A percentile compares a stretch with the other conserved stretches of the same genome.
Evolutionary conservation across 2,329 filamentous ascomycete genomes (phyloP).

Genomic region (Talaromyces rugulosus): DNA sequence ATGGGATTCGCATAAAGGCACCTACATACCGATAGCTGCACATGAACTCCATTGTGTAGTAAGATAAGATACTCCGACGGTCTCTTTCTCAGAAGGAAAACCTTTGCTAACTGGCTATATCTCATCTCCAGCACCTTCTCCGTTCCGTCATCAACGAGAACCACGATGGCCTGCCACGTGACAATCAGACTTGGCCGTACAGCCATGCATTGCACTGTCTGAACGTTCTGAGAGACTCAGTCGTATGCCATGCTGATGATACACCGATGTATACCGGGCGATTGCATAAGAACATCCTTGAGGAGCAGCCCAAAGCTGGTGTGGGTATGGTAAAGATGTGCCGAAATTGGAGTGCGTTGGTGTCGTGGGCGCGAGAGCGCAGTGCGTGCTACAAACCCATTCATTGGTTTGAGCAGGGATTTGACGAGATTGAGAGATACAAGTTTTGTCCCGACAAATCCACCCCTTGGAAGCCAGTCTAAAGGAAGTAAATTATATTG

Average conservation of each 20-base stretch:
- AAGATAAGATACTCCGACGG: no score
- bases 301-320: not conserved
- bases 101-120: no score
- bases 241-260: not conserved
- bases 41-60: no score
- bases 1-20: no score
- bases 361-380: not conserved
- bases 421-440: not conserved
- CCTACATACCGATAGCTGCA: no score
- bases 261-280: not conserved
- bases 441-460: not conserved
- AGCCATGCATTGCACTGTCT: not conserved
- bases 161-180: not conserved
- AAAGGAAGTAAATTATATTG: no score
- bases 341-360: not conserved
- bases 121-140: not conserved
- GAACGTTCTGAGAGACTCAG: not conserved
- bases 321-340: not conserved
- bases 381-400: no score
- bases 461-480: not conserved
- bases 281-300: not conserved
- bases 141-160: not conserved
- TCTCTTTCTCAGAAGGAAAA: no score
- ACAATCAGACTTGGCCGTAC: not conserved
- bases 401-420: not conserved